Conservation (phyloP, 2,329 filamentous ascomycete genomes). For the Alternaria viburni region DNA sequence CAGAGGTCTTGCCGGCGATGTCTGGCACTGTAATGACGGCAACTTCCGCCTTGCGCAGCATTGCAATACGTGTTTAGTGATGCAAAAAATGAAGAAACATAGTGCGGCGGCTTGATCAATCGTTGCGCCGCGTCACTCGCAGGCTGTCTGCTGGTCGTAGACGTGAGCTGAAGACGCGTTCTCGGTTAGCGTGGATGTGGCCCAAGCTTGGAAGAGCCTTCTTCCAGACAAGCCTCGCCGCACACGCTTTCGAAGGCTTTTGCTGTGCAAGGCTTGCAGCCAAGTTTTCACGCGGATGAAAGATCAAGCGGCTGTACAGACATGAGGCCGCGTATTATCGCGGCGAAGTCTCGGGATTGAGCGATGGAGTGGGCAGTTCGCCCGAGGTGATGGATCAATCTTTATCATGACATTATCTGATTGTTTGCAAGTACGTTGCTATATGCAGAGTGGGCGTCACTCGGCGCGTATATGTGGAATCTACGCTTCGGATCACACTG, state of each 20-base stretch:
- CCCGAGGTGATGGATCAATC: neutral
- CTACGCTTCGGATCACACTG: constrained; percentile 18
- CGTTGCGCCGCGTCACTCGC: neutral
- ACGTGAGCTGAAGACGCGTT: neutral
- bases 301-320: neutral
- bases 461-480: rapidly evolving
- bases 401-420: neutral
- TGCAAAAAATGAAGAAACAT: neutral
- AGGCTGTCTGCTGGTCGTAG: neutral
- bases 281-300: neutral
- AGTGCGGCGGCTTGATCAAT: neutral
- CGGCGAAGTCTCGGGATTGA: neutral
- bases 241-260: neutral
- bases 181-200: neutral
- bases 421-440: neutral
- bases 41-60: neutral
- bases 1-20: neutral
- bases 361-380: neutral
- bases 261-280: neutral
- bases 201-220: neutral
- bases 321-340: neutral
- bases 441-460: neutral
- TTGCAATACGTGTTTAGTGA: neutral
- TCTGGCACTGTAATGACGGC: neutral
- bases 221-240: neutral